These are phyloP conservation scores for Raffaelea deltoideospora DNA, from an alignment of 2,329 filamentous ascomycete species.

Conservation along the genomic window DNA sequence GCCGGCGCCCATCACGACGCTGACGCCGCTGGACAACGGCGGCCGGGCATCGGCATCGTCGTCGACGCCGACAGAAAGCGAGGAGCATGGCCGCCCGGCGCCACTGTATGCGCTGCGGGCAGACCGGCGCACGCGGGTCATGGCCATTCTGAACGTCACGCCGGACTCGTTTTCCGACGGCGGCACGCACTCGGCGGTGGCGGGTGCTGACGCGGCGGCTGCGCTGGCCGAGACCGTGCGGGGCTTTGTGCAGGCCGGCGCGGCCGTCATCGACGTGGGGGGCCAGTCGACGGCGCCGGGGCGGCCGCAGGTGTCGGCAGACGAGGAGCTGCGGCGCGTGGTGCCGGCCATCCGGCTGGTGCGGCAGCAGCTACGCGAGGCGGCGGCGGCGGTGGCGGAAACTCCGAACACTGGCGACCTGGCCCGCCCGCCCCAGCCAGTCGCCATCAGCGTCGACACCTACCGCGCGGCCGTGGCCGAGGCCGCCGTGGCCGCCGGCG, in stretches of 20 bases:
- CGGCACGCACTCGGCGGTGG: slow-evolving; percentile 39
- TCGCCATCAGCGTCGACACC: slow-evolving; percentile 83
- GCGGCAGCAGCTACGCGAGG: slow-evolving; percentile 36
- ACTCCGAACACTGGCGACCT: too few relatives aligned
- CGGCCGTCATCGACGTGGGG: slow-evolving; percentile 79
- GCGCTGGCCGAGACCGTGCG: slow-evolving; percentile 42
- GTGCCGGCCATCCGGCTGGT: slow-evolving; percentile 66
- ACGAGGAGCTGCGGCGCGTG: slow-evolving; percentile 65
- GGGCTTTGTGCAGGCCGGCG: slow-evolving; percentile 50
- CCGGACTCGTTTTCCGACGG: slow-evolving; percentile 97
- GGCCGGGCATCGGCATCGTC: too few relatives aligned
- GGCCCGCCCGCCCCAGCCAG: too few relatives aligned
- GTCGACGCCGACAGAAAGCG: too few relatives aligned
- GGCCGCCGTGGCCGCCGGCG: slow-evolving; percentile 60
- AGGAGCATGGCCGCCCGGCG: too few relatives aligned
- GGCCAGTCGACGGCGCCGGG: slow-evolving; percentile 84
- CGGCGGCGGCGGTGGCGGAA: slow-evolving; percentile 1
- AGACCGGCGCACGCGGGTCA: slow-evolving; percentile 56
- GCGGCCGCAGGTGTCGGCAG: slow-evolving; percentile 48
- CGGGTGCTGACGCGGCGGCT: slow-evolving; percentile 20
- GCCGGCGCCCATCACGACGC: slow-evolving; percentile 36
- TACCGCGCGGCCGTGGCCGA: slow-evolving; percentile 76
- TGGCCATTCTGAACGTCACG: slow-evolving; percentile 91
- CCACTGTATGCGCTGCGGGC: slow-evolving; percentile 43
- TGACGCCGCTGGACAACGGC: slow-evolving; percentile 37